Percentiles rank a stretch among this genome's conserved stretches.
These are phyloP conservation scores for Penicillium palitans DNA, from an alignment of 2,329 filamentous ascomycete genomes.

Conservation along the genomic window DNA sequence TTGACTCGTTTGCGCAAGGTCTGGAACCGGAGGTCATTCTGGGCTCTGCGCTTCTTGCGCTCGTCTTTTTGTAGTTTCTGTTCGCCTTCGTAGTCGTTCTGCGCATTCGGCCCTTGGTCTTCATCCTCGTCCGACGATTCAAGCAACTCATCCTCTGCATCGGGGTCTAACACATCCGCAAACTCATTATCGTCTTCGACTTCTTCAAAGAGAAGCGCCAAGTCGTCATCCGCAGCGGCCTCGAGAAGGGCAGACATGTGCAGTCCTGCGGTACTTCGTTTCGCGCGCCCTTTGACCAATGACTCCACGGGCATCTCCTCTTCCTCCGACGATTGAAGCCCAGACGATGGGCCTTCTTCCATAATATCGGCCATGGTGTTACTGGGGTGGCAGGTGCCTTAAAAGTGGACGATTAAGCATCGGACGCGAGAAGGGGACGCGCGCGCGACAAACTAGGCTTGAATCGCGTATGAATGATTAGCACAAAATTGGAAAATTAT, in stretches of 20 bases:
- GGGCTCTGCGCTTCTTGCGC: slow-evolving; percentile 77
- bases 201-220: slow-evolving; percentile 65
- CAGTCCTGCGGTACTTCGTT: slow-evolving; percentile 79
- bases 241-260: slow-evolving; percentile 77
- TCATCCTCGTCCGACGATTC: slow-evolving; percentile 87
- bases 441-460: neutral
- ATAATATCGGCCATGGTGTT: slow-evolving; percentile 23
- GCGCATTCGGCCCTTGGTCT: slow-evolving; percentile 60
- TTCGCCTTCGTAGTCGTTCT: slow-evolving; percentile 76
- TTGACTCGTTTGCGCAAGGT: slow-evolving; percentile 69
- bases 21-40: slow-evolving; percentile 65
- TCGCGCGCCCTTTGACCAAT: slow-evolving; percentile 55
- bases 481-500: neutral
- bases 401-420: slow-evolving; percentile 2
- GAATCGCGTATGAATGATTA: neutral
- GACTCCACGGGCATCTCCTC: slow-evolving; percentile 31
- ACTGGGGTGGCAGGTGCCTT: neutral
- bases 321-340: slow-evolving; percentile 25
- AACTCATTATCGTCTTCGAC: slow-evolving; percentile 76
- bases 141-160: slow-evolving; percentile 73
- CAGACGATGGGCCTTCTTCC: slow-evolving; percentile 34
- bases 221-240: slow-evolving; percentile 69
- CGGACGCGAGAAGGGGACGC: slow-evolving; percentile 3
- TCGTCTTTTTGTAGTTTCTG: slow-evolving; percentile 78
- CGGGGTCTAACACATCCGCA: slow-evolving; percentile 43